Percentiles rank a stretch among this genome's conserved stretches.
Conservation (phyloP, 441 rosid genomes). For the Macaranga tanarius region DNA sequence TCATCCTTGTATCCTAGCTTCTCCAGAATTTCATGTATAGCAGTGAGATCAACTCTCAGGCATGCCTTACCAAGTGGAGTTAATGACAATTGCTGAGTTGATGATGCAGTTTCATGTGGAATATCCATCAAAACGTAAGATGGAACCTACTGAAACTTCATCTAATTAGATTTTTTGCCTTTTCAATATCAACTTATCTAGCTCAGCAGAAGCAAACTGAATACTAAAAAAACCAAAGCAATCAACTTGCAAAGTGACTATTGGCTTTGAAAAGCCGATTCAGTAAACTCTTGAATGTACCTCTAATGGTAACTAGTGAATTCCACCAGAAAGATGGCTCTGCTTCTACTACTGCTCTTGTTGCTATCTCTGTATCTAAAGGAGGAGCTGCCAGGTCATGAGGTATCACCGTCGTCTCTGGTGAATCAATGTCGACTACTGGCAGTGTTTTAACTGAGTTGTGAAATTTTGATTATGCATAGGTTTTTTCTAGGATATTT, state of each 20-base stretch:
- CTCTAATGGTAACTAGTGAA: too few species aligned
- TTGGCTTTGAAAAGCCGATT: too few species aligned
- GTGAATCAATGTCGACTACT: too few species aligned
- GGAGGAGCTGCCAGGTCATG: too few species aligned
- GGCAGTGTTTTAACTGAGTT: too few species aligned
- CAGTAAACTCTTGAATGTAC: constrained; percentile 26
- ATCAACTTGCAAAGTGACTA: too few species aligned
- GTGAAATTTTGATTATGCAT: too few species aligned
- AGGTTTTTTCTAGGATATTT: too few species aligned
- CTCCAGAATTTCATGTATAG: constrained; percentile 80
- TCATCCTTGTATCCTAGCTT: constrained; percentile 86
- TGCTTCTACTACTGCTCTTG: too few species aligned
- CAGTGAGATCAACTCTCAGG: constrained; percentile 76
- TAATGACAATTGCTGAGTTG: constrained; percentile 43
- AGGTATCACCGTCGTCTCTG: too few species aligned
- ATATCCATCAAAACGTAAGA: constrained; percentile 75
- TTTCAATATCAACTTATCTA: not conserved
- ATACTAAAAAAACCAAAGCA: not conserved
- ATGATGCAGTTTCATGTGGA: constrained; percentile 51
- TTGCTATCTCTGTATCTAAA: too few species aligned
- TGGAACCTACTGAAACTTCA: constrained; percentile 53
- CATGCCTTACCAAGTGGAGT: constrained; percentile 91
- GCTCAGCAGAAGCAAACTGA: not conserved
- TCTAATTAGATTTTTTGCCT: not conserved
- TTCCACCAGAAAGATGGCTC: too few species aligned